Conservation (phyloP, 2,329 filamentous ascomycete species). For the Hypoxylon sp. region DNA sequence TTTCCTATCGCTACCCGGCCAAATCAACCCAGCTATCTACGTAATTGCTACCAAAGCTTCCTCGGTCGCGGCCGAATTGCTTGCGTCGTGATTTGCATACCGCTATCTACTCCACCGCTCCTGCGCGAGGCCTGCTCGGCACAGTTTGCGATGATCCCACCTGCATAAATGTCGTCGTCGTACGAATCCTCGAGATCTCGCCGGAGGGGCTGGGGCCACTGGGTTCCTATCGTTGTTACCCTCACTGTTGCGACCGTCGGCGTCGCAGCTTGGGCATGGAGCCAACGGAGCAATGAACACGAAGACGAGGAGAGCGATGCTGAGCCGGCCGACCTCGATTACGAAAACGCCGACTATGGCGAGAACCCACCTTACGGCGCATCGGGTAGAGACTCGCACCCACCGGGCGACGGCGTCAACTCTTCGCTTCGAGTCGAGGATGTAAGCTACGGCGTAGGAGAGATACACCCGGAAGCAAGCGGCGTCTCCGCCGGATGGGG, state of each 20-base stretch:
- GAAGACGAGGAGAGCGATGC: slow-evolving; percentile 73
- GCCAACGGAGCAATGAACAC: slow-evolving; percentile 82
- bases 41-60: slow-evolving; percentile 17
- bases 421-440: slow-evolving; percentile 58
- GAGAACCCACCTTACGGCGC: slow-evolving; percentile 66
- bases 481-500: slow-evolving; percentile 71
- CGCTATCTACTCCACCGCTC: slow-evolving; percentile 31
- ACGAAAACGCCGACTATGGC: slow-evolving; percentile 62
- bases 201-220: slow-evolving; percentile 79
- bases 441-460: slow-evolving; percentile 58
- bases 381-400: slow-evolving; percentile 53
- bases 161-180: slow-evolving; percentile 68
- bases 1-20: slow-evolving; percentile 1
- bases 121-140: slow-evolving; percentile 37
- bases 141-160: slow-evolving; percentile 56
- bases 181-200: slow-evolving; percentile 74
- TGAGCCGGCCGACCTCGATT: slow-evolving; percentile 64
- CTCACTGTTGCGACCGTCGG: slow-evolving; percentile 89
- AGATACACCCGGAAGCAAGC: slow-evolving; percentile 54
- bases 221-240: slow-evolving; percentile 89
- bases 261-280: slow-evolving; percentile 93
- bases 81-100: slow-evolving; percentile 38
- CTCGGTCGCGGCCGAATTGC: slow-evolving; percentile 25
- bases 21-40: slow-evolving; percentile 10
- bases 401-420: slow-evolving; percentile 54